These are phyloP conservation scores for Salix arbutifolia DNA, from an alignment of 345 rosid genomes.

Conservation along the genomic window DNA sequence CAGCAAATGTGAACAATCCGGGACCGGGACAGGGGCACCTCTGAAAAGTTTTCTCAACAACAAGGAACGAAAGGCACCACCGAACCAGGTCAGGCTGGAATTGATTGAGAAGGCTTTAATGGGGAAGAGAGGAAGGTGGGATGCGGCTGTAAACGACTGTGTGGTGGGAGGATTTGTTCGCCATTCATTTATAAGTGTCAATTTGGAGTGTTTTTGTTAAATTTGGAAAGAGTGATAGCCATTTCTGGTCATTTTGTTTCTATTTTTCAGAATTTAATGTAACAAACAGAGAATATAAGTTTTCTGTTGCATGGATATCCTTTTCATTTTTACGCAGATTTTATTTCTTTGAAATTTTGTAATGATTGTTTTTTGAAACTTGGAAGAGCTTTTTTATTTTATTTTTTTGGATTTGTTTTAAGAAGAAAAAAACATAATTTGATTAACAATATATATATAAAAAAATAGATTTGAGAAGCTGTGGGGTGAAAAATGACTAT, in stretches of 20 bases:
- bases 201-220: background rate
- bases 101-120: conserved; percentile 2
- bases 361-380: no score
- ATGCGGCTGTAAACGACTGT: conserved; percentile 7
- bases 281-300: no score
- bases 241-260: background rate
- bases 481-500: no score
- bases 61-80: background rate
- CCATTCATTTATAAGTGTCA: conserved; percentile 14
- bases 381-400: no score
- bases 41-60: background rate
- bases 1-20: background rate
- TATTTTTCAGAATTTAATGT: background rate
- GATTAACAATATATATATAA: no score
- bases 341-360: no score
- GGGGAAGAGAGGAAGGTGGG: background rate
- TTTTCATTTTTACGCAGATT: no score
- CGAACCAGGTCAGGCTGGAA: conserved; percentile 3
- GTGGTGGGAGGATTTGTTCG: background rate
- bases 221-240: background rate
- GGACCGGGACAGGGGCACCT: background rate
- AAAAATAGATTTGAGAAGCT: no score
- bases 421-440: no score
- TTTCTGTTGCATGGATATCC: no score
- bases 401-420: no score